Conservation (phyloP, 176 grass and related monocot genomes). For the Cymbopogon citratus region DNA sequence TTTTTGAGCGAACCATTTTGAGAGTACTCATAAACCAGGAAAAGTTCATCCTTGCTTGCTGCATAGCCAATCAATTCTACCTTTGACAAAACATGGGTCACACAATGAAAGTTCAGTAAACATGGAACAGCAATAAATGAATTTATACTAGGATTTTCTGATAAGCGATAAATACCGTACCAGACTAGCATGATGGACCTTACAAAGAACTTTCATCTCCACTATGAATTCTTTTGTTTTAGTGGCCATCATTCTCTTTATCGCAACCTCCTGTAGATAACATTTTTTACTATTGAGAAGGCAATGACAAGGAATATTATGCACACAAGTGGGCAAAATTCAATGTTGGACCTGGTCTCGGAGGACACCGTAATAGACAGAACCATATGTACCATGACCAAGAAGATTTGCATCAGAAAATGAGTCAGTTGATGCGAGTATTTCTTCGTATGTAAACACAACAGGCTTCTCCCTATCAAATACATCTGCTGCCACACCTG, state of each 20-base stretch:
- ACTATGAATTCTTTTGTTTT: constrained; percentile 99
- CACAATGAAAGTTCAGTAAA: constrained; percentile 38
- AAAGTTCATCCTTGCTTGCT: constrained; percentile 86
- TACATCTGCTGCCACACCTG: constrained; percentile 65
- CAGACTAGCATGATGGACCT: constrained; percentile 98
- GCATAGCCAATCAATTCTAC: constrained; percentile 99
- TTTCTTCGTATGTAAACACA: constrained; percentile 79
- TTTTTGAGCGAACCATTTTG: constrained; percentile 94
- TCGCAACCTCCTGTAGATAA: constrained; percentile 73
- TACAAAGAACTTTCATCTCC: constrained; percentile 97
- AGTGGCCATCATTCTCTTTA: constrained; percentile 97
- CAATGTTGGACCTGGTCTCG: constrained; percentile 66
- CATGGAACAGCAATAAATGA: neutral
- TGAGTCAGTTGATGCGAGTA: constrained; percentile 72
- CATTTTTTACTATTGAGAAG: constrained; percentile 24
- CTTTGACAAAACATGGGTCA: constrained; percentile 81
- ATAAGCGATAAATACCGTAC: constrained; percentile 39
- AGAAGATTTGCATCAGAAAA: constrained; percentile 95
- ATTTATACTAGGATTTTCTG: constrained; percentile 11
- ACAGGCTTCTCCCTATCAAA: constrained; percentile 89
- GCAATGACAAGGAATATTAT: constrained; percentile 5
- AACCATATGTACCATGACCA: constrained; percentile 96
- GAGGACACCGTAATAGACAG: constrained; percentile 93
- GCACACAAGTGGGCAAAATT: constrained; percentile 1
- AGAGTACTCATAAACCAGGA: constrained; percentile 92